phyloP scores from a whole-genome alignment of 2,329 filamentous ascomycete genomes.

The Phialemoniopsis sp. region DNA sequence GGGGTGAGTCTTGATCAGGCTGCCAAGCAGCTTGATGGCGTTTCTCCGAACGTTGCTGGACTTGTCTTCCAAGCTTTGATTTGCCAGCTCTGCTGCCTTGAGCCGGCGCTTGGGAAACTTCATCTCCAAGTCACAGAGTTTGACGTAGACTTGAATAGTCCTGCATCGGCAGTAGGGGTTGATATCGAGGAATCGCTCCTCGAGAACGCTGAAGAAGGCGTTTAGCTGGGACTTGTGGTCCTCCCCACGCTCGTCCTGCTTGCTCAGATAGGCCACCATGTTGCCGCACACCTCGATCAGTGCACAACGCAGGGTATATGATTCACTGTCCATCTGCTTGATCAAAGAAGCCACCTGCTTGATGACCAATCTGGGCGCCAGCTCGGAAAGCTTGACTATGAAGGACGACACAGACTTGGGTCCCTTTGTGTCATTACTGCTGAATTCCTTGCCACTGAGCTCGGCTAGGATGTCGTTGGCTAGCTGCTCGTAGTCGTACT shows the following conservation, averaged over 20 bases:
- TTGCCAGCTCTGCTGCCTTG: constrained; percentile 79
- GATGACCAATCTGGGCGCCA: constrained; percentile 86
- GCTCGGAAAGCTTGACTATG: constrained; percentile 86
- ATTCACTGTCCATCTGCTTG: constrained; percentile 95
- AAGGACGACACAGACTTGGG: constrained; percentile 96
- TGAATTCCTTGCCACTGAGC: constrained; percentile 96
- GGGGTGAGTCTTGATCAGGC: constrained; percentile 88
- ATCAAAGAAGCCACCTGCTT: constrained; percentile 96
- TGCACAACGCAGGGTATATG: constrained; percentile 88
- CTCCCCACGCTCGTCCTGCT: constrained; percentile 84
- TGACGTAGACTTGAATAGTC: constrained; percentile 88
- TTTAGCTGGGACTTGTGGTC: constrained; percentile 94
- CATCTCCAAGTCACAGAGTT: constrained; percentile 88
- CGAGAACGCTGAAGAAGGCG: constrained; percentile 93
- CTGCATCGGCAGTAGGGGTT: constrained; percentile 95
- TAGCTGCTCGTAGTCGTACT: constrained; percentile 95
- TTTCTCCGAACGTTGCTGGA: constrained; percentile 96
- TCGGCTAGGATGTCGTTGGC: constrained; percentile 92
- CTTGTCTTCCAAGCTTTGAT: constrained; percentile 90
- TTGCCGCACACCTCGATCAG: constrained; percentile 97
- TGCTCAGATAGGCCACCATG: constrained; percentile 84
- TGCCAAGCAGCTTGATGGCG: constrained; percentile 86
- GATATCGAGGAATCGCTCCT: constrained; percentile 92
- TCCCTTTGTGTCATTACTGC: constrained; percentile 89
- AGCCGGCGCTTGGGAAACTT: constrained; percentile 93